Conservation (phyloP, 306 rosid species). For the Albizia julibrissin region DNA sequence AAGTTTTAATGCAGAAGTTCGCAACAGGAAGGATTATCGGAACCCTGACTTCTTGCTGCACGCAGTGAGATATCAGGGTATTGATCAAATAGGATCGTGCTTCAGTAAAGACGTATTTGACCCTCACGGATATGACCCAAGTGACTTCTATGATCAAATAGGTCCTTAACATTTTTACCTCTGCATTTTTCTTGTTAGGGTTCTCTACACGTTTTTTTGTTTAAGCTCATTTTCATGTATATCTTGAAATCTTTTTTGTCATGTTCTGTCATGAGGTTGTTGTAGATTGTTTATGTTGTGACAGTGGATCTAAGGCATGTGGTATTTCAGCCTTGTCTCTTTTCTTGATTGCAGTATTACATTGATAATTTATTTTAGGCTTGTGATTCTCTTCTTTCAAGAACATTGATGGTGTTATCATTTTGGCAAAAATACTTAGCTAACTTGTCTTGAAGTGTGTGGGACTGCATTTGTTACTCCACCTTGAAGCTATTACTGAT, state of each 20-base stretch:
- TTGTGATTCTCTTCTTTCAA: neutral
- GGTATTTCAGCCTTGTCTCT: constrained; percentile 8
- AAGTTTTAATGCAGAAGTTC: constrained; percentile 95
- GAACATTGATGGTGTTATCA: neutral
- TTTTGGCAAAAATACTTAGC: constrained; percentile 6
- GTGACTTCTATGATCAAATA: constrained; percentile 85
- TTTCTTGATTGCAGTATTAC: constrained; percentile 15
- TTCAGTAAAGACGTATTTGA: constrained; percentile 95
- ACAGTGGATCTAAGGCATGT: neutral
- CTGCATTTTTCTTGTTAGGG: neutral
- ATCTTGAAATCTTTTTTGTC: neutral
- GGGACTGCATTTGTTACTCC: neutral
- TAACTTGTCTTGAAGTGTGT: neutral
- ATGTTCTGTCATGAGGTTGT: constrained; percentile 9
- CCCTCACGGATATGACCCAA: constrained; percentile 90
- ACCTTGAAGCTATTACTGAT: constrained; percentile 13
- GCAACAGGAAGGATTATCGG: constrained; percentile 89
- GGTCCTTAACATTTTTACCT: constrained; percentile 52
- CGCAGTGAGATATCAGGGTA: constrained; percentile 96
- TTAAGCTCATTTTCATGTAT: neutral
- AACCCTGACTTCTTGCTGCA: constrained; percentile 92
- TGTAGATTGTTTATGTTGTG: constrained; percentile 21
- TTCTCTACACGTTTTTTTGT: constrained; percentile 1
- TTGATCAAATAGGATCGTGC: constrained; percentile 95
- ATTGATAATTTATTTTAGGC: neutral